These are phyloP conservation scores for Rhodomyrtus tomentosa DNA, from an alignment of 345 rosid species.

Conservation along the genomic window DNA sequence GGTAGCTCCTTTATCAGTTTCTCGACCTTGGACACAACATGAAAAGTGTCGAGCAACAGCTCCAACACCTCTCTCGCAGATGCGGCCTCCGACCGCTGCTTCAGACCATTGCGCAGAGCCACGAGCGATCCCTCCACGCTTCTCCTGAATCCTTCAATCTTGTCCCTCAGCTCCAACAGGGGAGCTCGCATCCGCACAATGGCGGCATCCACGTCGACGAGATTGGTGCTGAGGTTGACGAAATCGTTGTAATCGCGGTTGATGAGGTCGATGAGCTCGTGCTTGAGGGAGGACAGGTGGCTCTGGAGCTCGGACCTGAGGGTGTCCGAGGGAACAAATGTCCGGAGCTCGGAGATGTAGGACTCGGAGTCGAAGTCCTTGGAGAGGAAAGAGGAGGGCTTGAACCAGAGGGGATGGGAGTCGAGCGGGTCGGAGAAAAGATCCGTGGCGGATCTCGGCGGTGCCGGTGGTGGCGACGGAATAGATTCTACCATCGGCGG, in stretches of 20 bases:
- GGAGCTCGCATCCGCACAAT: conserved; percentile 98
- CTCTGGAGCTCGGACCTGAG: conserved; percentile 89
- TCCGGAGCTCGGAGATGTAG: conserved; percentile 88
- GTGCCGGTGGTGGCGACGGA: conserved; percentile 19
- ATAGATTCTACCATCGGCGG: conserved; percentile 27
- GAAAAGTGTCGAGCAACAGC: conserved; percentile 82
- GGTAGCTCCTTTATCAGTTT: conserved; percentile 92
- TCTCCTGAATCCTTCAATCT: conserved; percentile 72
- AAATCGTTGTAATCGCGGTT: conserved; percentile 97
- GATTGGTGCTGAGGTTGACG: conserved; percentile 91
- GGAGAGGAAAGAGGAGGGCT: conserved; percentile 76
- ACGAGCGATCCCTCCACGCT: conserved; percentile 60
- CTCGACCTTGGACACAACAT: conserved; percentile 97
- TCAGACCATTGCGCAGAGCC: conserved; percentile 60
- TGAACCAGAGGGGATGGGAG: conserved; percentile 91
- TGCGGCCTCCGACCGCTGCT: conserved; percentile 93
- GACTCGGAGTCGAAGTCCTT: conserved; percentile 75
- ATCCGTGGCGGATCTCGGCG: conserved; percentile 81
- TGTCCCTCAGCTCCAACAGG: conserved; percentile 76
- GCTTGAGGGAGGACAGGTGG: conserved; percentile 81
- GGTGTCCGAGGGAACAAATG: conserved; percentile 89
- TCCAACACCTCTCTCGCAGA: conserved; percentile 81
- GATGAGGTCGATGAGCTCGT: conserved; percentile 92
- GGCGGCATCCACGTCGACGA: conserved; percentile 85
- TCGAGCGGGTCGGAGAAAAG: conserved; percentile 88